Evolutionary conservation across 345 rosid genomes (phyloP), one percentile per base, ranked within the genome.

Genomic region (Corchorus olitorius): DNA sequence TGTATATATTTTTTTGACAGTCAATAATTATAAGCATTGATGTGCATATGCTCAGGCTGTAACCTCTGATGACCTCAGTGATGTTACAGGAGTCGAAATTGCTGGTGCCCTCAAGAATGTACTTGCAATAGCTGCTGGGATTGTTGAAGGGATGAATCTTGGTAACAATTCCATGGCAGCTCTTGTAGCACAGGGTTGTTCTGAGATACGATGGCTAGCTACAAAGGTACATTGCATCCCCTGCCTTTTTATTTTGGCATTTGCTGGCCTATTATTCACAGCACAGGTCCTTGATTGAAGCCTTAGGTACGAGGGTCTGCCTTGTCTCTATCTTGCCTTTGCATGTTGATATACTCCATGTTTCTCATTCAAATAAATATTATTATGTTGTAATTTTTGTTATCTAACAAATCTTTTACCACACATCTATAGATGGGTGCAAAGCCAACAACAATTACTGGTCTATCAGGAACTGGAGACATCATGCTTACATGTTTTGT

Each of bases 131-230:
- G 97, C 98, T 33, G 97, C 97, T 62, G 98, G 98, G 68, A 94
- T 92, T 76, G 97, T 94, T 82, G 97, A 89, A 70, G 97, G 98
- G 65, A 88, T 94, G 97, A 77, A 92, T 75, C 97, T 94, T 5
- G 97, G 98, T 48, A 89, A 94, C 88, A 92, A 94, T 82, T 94
- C 98, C 69, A 92, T 92, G 98, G 98, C 98, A 73, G 97, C 97
- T 80, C 94, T 94, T 63, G 98, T 94, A 46, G 84, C 97, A 35
- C 97, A 92, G 84, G 98, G 98, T 81, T 94, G 97, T 81, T 89
- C 97, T 17, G 98, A 94, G 89, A 92, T 92, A 78, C 89, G 97
- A 74, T 94, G 97, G 97, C 84, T 92, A 43, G 97, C 97, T 73
- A 94, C 97, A 41, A 92, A 91, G 98, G 98, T 92, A 73, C 60